Conservation (phyloP, 2,329 filamentous ascomycete species). For the Didymella arachidicola region DNA sequence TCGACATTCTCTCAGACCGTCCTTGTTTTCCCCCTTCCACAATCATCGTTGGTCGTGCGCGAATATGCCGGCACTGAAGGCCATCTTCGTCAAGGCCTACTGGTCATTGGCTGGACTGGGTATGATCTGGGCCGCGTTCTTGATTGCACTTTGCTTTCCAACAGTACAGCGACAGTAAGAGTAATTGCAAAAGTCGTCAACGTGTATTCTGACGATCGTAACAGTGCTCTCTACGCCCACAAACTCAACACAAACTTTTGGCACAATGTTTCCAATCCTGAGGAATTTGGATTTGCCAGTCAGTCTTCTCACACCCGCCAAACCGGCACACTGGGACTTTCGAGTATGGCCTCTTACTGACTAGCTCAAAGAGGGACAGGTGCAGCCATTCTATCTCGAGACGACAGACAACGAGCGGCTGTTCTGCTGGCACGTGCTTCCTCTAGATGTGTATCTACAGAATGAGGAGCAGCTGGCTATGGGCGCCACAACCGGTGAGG, state of each 20-base stretch:
- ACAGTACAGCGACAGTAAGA: slow-evolving; percentile 82
- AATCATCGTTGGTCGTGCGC: background rate
- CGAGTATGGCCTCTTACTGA: background rate
- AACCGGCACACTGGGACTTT: background rate
- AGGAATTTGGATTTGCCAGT: slow-evolving; percentile 88
- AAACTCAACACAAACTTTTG: slow-evolving; percentile 76
- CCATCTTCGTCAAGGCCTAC: slow-evolving; percentile 48
- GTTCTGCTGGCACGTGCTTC: slow-evolving; percentile 91
- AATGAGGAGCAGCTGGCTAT: slow-evolving; percentile 68
- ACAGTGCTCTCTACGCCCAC: slow-evolving; percentile 83
- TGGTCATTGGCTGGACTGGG: slow-evolving; percentile 60
- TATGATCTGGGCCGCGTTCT: slow-evolving; percentile 70
- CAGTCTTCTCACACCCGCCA: slow-evolving; percentile 21
- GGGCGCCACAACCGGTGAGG: slow-evolving; percentile 49
- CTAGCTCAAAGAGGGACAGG: slow-evolving; percentile 70
- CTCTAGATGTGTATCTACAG: slow-evolving; percentile 75
- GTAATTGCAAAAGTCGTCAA: too few relatives aligned
- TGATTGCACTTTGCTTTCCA: slow-evolving; percentile 72
- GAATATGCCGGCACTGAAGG: slow-evolving; percentile 38
- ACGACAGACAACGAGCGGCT: slow-evolving; percentile 79
- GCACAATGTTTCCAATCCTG: slow-evolving; percentile 76
- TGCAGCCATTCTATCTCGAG: slow-evolving; percentile 80
- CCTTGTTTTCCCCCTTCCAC: background rate
- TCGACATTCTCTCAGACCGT: background rate
- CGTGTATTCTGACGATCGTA: background rate